Base-by-base conservation (phyloP, 345 rosid species). In the Rhodamnia rubescens region DNA sequence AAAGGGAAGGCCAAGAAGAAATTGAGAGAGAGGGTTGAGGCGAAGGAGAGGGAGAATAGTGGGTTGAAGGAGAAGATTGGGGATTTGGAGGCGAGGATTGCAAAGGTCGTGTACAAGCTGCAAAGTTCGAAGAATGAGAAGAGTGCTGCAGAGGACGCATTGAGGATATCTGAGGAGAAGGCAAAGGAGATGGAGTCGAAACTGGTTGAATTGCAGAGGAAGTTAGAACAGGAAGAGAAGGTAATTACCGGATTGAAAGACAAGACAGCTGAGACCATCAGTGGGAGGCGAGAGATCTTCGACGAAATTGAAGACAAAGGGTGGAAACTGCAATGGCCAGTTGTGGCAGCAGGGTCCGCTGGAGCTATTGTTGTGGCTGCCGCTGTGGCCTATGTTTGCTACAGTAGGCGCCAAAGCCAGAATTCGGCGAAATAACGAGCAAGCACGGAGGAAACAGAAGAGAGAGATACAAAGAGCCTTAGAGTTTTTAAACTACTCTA, bases 1-100 rank as follows among this genome's bases (percentile, higher is more conserved):
- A 94, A 88, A 58, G 55, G 91, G 83, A 89, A 93, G 80, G 42
- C 90, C 14, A 96, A 95, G 86, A 93, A 90, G 85, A 97, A 93
- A 85, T 87, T 86, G 93, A 91, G 90, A 83, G 97, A 90, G 82
- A 92, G 56, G 58, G 49, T 88, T 0, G 90, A 84, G 44, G 98
- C 87, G 91, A 93, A 91, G 86, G 95, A 92, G 84, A 90, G 74
- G 53, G 93, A 89, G 89, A 59, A 93, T 2, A 61, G 47, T 14
- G 90, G 84, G n/a, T 88, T 90, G 53, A 86, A 89, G 92, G 89
- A 87, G 91, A 91, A 87, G 85, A 85, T 91, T 2, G 88, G 82
- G 47, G 92, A 85, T 13, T 87, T 95, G 90, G 94, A 90, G 89
- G 47, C 87, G 2, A 92, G 89, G 74, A 18, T 90, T 69, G 90